phyloP scores from a whole-genome alignment of 768 basidiomycete species.

The Boletus edulis region DNA sequence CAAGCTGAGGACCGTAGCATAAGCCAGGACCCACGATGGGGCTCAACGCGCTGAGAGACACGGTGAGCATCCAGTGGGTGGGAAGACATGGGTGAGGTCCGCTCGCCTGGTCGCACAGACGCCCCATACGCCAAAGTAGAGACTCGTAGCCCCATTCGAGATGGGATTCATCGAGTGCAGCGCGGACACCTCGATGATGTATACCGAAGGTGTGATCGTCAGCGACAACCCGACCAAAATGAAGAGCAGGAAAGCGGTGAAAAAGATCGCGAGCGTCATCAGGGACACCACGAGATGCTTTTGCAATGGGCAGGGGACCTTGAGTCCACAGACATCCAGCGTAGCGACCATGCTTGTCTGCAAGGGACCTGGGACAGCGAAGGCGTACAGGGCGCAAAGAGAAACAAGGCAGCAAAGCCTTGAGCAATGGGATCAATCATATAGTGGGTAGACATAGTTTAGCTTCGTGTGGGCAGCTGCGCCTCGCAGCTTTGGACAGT shows the following conservation, averaged over 20 bases:
- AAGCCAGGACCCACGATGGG: conserved; percentile 23
- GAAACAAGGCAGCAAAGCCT: neutral
- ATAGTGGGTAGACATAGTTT: neutral
- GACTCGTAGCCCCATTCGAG: conserved; percentile 54
- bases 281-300: conserved; percentile 47
- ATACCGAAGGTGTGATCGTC: conserved; percentile 70
- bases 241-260: conserved; percentile 67
- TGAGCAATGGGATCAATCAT: too few species aligned
- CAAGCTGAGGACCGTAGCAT: conserved; percentile 65
- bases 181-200: conserved; percentile 49
- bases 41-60: conserved; percentile 5
- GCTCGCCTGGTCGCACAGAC: conserved; percentile 61
- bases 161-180: conserved; percentile 29
- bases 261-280: conserved; percentile 47
- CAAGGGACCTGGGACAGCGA: neutral
- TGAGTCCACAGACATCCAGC: conserved; percentile 16
- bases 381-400: neutral
- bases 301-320: conserved; percentile 37
- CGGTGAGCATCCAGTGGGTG: neutral
- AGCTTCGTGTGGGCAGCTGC: neutral
- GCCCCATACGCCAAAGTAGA: conserved; percentile 84
- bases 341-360: conserved; percentile 15
- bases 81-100: neutral
- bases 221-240: conserved; percentile 74
- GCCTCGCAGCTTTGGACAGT: neutral